Percentiles rank a stretch among this genome's conserved stretches.
phyloP scores from a whole-genome alignment of 1,284 basidiomycete genomes.

The Grifola frondosa region DNA sequence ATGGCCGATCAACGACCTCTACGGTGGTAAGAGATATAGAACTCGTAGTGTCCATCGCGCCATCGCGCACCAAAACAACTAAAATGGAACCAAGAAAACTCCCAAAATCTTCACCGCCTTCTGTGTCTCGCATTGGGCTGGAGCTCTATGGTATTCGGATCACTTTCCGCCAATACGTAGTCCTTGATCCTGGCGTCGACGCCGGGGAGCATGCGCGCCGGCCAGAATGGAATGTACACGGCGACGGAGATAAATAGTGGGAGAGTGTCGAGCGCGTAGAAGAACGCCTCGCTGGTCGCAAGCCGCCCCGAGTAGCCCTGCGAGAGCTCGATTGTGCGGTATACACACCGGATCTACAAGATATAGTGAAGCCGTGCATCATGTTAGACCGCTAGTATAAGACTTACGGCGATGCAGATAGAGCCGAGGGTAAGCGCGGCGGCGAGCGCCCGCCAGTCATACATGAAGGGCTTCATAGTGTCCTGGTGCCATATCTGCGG shows the following conservation, averaged over 20 bases:
- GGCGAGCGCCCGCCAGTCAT: conserved; percentile 61
- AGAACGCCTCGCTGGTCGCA: conserved; percentile 52
- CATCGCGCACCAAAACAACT: no score
- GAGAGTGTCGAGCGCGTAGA: conserved; percentile 68
- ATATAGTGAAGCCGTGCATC: not conserved
- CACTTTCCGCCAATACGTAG: no score
- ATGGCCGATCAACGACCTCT: no score
- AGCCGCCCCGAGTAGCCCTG: conserved; percentile 64
- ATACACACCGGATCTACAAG: conserved; percentile 72
- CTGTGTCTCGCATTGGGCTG: no score
- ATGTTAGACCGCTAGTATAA: not conserved
- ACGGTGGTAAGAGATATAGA: no score
- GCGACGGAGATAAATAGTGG: conserved; percentile 62
- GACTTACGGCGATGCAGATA: conserved; percentile 54
- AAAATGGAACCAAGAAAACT: no score
- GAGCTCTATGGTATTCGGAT: no score
- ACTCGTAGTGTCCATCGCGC: no score
- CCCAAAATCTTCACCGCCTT: no score
- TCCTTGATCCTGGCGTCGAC: no score
- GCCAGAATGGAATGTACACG: conserved; percentile 60
- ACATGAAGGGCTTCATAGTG: conserved; percentile 43
- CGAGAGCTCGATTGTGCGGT: conserved; percentile 65
- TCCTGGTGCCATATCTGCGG: conserved; percentile 48
- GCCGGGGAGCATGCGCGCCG: conserved; percentile 54
- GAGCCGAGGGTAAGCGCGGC: conserved; percentile 59